Evolutionary conservation across 73 alveolate genomes (phyloP), one percentile per base, ranked within the genome.

Genomic region (Paramecium caudatum): DNA sequence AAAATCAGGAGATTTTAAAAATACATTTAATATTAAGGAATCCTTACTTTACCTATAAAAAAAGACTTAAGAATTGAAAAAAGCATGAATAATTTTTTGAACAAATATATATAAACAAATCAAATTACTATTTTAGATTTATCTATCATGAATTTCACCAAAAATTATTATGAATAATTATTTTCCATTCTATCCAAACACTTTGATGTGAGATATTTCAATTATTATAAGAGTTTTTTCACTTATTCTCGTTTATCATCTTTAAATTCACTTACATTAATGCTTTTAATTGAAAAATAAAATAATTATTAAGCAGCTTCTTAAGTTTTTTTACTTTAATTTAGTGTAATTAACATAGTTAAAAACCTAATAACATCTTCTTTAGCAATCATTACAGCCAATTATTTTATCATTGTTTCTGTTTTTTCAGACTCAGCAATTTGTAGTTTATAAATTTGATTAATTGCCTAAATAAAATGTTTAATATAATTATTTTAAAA

Each of bases 401-500:
- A 90, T 48, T 21, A 41, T 46, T 55, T 33, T 0, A 41, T 63
- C 7, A 41, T 46, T 27, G 68, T 13, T 27, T 74, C 94, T 21
- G 47, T 55, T 19, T 82, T 82, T n/a, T n/a, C n/a, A n/a, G n/a
- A n/a, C n/a, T n/a, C n/a, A n/a, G n/a, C n/a, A n/a, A n/a, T n/a
- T n/a, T n/a, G n/a, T n/a, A n/a, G n/a, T 49, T 65, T 65, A 33
- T 65, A 82, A 68, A 95, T 95, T 84, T 95, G 91, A 39, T 90
- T 95, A 47, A 97, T 65, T 25, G 98, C 95, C 45, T 82, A 83
- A 34, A 92, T 90, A 65, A 97, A 94, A 83, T 94, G 94, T 84
- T 96, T 94, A 34, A 90, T 92, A 50, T 94, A 95, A 74, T 96
- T 96, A 39, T 97, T 84, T 61, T 93, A 94, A 62, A 96, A 95